Evolutionary conservation across 2,329 filamentous ascomycete species (phyloP).

Genomic region (Talaromyces funiculosus): DNA sequence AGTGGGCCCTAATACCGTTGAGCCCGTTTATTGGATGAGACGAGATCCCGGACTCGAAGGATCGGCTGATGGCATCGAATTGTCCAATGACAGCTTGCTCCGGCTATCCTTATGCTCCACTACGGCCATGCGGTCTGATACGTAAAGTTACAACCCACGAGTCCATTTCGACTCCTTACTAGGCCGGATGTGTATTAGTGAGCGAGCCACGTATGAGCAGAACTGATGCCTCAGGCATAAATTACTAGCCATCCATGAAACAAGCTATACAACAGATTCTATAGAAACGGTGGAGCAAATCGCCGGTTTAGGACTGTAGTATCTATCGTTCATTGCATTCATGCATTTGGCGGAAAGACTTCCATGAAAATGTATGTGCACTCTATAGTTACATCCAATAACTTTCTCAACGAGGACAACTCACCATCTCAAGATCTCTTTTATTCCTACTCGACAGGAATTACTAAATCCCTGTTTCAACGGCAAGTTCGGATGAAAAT

Average conservation of each 20-base stretch:
- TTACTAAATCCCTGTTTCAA: background rate
- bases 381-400: background rate
- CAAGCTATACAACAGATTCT: background rate
- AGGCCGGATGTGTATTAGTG: background rate
- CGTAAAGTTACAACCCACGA: background rate
- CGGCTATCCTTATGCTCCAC: background rate
- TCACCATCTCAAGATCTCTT: background rate
- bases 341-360: background rate
- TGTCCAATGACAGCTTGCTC: background rate
- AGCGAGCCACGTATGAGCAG: background rate
- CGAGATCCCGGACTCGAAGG: background rate
- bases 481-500: background rate
- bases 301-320: background rate
- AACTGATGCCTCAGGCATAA: background rate
- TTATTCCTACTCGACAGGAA: background rate
- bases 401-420: background rate
- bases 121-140: background rate
- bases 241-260: background rate
- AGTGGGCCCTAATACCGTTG: background rate
- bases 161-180: background rate
- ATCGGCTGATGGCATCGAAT: background rate
- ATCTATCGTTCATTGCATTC: background rate
- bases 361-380: background rate
- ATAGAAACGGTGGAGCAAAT: background rate
- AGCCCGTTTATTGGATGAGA: background rate